A percentile compares a stretch with the other conserved stretches of the same genome.
phyloP scores from a whole-genome alignment of 202 grass and related monocot genomes.

The Carex sylvatica region DNA sequence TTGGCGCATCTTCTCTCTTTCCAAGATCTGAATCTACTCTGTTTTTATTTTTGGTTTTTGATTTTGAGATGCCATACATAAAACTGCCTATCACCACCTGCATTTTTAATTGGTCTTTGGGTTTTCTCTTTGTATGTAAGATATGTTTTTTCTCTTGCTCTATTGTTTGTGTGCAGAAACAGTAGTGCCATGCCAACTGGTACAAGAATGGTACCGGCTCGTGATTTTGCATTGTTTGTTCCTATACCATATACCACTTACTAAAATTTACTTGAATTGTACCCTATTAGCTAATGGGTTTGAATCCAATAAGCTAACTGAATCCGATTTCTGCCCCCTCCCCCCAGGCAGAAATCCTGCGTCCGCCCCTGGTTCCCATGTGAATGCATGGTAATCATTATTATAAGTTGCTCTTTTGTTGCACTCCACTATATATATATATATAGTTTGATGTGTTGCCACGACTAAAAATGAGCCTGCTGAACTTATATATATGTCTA shows the following conservation, averaged over 20 bases:
- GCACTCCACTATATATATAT: too few relatives aligned
- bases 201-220: background rate
- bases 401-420: too few relatives aligned
- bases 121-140: background rate
- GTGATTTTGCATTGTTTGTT: background rate
- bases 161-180: background rate
- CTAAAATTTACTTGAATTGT: too few relatives aligned
- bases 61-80: conserved; percentile 48
- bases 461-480: too few relatives aligned
- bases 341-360: too few relatives aligned
- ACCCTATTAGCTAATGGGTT: too few relatives aligned
- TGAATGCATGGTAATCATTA: too few relatives aligned
- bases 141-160: background rate
- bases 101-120: conserved; percentile 1
- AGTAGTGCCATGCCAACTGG: background rate
- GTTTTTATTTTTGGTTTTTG: conserved; percentile 55
- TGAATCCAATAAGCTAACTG: too few relatives aligned
- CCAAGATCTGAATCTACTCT: conserved; percentile 32
- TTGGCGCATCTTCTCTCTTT: conserved; percentile 17
- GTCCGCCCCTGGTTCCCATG: too few relatives aligned
- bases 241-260: background rate
- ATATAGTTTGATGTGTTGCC: too few relatives aligned
- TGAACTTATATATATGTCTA: too few relatives aligned
- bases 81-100: conserved; percentile 77
- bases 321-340: too few relatives aligned